Conservation (phyloP, 805 yeast species). For the Sungouiozyma intestinalis region DNA sequence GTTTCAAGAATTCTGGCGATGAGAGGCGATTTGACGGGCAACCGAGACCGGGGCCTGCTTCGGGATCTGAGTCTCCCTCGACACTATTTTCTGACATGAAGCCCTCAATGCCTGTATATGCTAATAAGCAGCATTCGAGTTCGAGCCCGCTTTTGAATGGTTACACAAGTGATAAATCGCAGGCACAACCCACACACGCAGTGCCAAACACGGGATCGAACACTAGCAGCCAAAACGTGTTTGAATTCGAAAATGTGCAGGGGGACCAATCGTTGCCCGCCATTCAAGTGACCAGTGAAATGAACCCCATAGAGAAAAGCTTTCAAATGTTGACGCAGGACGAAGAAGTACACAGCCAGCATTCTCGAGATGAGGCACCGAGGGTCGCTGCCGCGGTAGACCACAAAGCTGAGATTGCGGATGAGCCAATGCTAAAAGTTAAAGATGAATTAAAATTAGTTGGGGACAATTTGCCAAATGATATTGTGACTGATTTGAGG, state of each 20-base stretch:
- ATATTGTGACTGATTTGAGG: neutral
- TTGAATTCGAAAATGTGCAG: constrained; percentile 1
- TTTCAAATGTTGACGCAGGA: constrained; percentile 25
- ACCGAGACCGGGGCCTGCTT: too few species aligned
- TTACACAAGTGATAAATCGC: neutral
- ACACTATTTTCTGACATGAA: neutral
- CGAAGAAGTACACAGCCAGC: constrained; percentile 6
- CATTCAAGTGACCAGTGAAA: constrained; percentile 1
- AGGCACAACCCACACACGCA: too few species aligned
- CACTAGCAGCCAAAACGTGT: neutral
- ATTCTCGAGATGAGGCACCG: neutral
- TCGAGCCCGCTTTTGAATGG: neutral
- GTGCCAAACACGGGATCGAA: too few species aligned
- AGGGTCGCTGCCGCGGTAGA: neutral
- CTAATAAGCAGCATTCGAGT: neutral
- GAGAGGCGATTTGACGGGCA: neutral
- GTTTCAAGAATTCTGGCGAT: neutral
- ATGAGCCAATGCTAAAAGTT: neutral
- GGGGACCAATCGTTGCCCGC: neutral
- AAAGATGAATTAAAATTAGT: neutral
- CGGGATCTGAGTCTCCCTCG: neutral
- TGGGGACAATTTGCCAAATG: neutral
- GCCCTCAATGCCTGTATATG: neutral
- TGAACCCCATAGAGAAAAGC: constrained; percentile 25
- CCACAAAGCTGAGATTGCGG: neutral